A percentile compares a stretch with the other conserved stretches of the same genome.
phyloP scores from a whole-genome alignment of 805 yeast genomes.

The Saccharomycopsis malanga region DNA sequence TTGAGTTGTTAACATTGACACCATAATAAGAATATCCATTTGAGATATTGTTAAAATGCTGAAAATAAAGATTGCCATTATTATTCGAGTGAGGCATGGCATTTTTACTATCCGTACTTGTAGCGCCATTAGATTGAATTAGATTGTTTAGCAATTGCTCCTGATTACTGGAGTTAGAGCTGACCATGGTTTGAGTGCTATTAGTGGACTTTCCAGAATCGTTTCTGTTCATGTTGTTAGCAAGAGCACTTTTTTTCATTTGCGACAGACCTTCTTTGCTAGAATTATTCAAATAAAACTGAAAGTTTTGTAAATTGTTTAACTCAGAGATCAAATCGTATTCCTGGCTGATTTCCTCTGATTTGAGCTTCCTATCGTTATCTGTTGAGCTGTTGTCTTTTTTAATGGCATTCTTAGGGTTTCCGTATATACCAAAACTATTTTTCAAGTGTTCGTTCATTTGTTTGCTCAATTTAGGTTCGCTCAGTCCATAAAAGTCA shows the following conservation, averaged over 20 bases:
- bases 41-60: constrained; percentile 26
- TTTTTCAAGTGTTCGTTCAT: constrained; percentile 1
- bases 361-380: not conserved
- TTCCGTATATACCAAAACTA: constrained; percentile 1
- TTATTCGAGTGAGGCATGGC: constrained; percentile 1
- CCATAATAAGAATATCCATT: constrained; percentile 35
- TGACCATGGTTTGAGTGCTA: constrained; percentile 21
- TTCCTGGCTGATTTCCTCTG: constrained; percentile 14
- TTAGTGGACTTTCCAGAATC: constrained; percentile 20
- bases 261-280: too few relatives aligned
- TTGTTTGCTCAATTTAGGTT: not conserved
- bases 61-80: constrained; percentile 13
- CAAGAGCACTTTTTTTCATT: not conserved
- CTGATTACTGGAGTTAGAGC: constrained; percentile 9
- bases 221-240: constrained; percentile 10
- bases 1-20: not conserved
- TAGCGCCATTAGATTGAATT: not conserved
- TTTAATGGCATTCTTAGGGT: not conserved
- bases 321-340: constrained; percentile 21
- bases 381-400: not conserved
- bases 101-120: not conserved
- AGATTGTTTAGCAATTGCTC: not conserved
- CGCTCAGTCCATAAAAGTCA: constrained; percentile 4
- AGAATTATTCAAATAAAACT: constrained; percentile 11
- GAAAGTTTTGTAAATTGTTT: constrained; percentile 22